phyloP scores from a whole-genome alignment of 2,329 filamentous ascomycete genomes.

The Neocucurbitaria cava region DNA sequence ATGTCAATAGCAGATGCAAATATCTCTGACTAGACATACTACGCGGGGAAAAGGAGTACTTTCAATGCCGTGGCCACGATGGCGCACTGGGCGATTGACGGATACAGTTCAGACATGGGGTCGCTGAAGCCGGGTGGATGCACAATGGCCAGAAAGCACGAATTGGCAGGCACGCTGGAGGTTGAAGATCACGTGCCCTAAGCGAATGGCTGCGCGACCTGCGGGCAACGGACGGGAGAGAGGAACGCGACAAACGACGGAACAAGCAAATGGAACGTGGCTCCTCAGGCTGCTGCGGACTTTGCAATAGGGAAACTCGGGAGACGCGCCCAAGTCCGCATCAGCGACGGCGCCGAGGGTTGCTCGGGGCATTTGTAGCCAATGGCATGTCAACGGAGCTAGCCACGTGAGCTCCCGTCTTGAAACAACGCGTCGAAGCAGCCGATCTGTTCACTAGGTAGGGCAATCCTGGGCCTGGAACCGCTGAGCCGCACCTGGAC shows the following conservation, averaged over 20 bases:
- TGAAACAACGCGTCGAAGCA: constrained; percentile 8
- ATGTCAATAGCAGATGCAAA: constrained; percentile 1
- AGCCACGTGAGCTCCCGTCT: constrained; percentile 9
- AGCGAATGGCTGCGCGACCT: constrained; percentile 9
- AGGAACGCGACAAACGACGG: constrained; percentile 9
- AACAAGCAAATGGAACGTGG: constrained; percentile 13
- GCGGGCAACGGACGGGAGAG: background rate
- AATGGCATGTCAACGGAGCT: background rate
- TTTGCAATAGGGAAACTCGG: background rate
- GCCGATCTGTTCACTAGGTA: constrained; percentile 20
- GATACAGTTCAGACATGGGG: constrained; percentile 79
- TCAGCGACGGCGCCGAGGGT: background rate
- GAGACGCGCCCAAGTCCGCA: background rate
- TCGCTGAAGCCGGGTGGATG: constrained; percentile 29
- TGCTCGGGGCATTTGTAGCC: background rate
- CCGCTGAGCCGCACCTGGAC: constrained; percentile 27
- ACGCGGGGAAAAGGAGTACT: constrained; percentile 89
- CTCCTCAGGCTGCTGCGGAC: background rate
- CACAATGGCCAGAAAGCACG: constrained; percentile 27
- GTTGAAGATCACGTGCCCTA: constrained; percentile 24
- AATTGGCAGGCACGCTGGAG: constrained; percentile 18
- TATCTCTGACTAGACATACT: constrained; percentile 67
- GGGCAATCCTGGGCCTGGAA: constrained; percentile 16
- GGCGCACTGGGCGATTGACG: constrained; percentile 87
- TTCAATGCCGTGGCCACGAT: constrained; percentile 88